These are phyloP conservation scores for Skeletonema costatum DNA, from an alignment of 108 stramenopile genomes.

Conservation along the genomic window DNA sequence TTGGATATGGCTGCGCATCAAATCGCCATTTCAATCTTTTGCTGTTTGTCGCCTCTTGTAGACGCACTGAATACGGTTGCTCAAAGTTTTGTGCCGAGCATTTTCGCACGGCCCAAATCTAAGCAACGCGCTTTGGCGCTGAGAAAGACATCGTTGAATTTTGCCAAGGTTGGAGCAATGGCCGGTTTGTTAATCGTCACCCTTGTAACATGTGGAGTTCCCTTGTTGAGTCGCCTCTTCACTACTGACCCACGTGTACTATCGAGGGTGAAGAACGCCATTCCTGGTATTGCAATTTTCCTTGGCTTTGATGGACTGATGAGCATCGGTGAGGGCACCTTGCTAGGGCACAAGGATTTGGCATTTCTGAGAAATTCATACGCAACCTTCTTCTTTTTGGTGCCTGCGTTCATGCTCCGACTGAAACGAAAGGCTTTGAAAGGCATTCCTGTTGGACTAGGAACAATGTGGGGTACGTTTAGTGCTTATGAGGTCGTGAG, in stretches of 20 bases:
- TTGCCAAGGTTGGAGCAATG: constrained; percentile 67
- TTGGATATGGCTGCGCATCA: constrained; percentile 75
- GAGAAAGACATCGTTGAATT: constrained; percentile 55
- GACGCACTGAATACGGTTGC: constrained; percentile 73
- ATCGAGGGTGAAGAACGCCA: constrained; percentile 58
- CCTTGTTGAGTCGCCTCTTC: constrained; percentile 64
- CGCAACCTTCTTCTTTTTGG: constrained; percentile 66
- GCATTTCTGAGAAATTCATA: constrained; percentile 75
- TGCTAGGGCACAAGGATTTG: constrained; percentile 83
- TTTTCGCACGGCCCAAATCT: constrained; percentile 49
- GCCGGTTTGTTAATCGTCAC: constrained; percentile 67
- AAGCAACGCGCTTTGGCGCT: constrained; percentile 59
- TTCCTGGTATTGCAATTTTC: constrained; percentile 68
- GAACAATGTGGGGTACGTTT: constrained; percentile 76
- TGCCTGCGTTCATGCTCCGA: constrained; percentile 79
- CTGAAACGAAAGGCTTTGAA: constrained; percentile 66
- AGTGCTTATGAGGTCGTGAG: constrained; percentile 71
- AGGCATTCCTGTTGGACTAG: constrained; percentile 56
- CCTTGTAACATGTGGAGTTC: constrained; percentile 57
- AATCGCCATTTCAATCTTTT: constrained; percentile 67
- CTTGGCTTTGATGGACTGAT: constrained; percentile 65
- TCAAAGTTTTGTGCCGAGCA: constrained; percentile 68
- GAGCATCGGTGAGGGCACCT: constrained; percentile 64
- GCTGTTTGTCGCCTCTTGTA: constrained; percentile 68
- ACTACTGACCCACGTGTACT: constrained; percentile 74